Evolutionary conservation across 352 stramenopile species (phyloP), one percentile per base, ranked within the genome.

Genomic region (Phytophthora syringae): DNA sequence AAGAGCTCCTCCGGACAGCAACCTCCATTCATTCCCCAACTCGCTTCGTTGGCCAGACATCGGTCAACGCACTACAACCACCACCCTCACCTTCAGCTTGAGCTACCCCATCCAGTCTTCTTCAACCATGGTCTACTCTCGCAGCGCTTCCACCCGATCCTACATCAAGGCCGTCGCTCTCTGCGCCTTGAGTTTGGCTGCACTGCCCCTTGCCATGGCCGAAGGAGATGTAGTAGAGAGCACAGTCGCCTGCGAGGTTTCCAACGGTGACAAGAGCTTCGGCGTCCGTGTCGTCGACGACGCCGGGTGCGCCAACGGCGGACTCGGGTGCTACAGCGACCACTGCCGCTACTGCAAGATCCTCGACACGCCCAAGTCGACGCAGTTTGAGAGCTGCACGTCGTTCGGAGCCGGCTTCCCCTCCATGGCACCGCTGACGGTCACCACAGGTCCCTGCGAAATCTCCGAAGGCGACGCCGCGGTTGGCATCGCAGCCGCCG

Each of bases 271-370:
- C 56, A 70, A 69, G 22, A 67, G 57, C 18, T 51, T 72, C 43
- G 73, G 73, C 15, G 58, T 81, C 36, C 70, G 69, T 15, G 64
- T 68, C 13, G 48, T 81, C 4, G 39, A 76, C 9, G 73, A 77
- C 24, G 32, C 48, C 5, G 60, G 43, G 2, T 81, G 73, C 12
- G 24, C 24, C 18, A 64, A 65, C 55, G 70, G 73, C 12, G 73
- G 73, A 21, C 52, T 81, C 18, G 73, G 73, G 15, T 81, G 73
- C 58, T 75, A 67, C 60, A 70, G 67, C 34, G 53, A 63, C 24
- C 54, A 68, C 48, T 81, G 73, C 48, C 70, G 73, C 34, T 81
- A 75, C 66, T 81, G 73, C 59, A 76, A 79, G 40, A 45, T 74
- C 40, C 21, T 70, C 4, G 71, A 81, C 32, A 79, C 47, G 1